Evolutionary conservation across 73 alveolate genomes (phyloP).

Genomic region (Symbiodinium pilosum): DNA sequence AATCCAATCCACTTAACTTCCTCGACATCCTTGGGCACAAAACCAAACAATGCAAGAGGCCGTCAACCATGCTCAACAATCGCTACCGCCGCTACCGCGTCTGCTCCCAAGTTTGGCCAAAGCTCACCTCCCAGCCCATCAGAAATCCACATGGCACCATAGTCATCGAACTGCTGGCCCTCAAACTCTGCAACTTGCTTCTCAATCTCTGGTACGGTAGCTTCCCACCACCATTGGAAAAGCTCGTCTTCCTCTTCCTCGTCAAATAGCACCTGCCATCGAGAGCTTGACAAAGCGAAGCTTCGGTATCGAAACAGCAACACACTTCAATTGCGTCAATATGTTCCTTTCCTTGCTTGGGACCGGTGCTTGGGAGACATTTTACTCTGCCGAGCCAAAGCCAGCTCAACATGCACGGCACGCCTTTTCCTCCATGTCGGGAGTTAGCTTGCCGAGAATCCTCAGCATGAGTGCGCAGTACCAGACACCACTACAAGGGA

Average conservation of each 20-base stretch:
- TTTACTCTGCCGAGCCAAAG: no score
- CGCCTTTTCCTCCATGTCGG: conserved; percentile 88
- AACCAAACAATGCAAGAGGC: neutral
- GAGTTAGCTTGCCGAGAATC: conserved; percentile 75
- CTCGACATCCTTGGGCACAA: conserved; percentile 45
- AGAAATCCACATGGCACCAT: conserved; percentile 92
- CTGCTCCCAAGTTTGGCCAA: neutral
- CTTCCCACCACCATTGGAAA: conserved; percentile 94
- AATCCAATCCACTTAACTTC: conserved; percentile 81
- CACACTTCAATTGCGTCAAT: neutral
- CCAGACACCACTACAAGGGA: no score
- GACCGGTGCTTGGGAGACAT: no score
- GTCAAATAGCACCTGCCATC: conserved; percentile 50
- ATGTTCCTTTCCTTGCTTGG: neutral
- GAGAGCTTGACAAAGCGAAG: neutral
- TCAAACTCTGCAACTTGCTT: conserved; percentile 89
- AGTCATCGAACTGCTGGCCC: conserved; percentile 91
- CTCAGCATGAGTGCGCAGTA: neutral
- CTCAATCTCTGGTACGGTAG: conserved; percentile 82
- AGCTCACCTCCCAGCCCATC: conserved; percentile 83
- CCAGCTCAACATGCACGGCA: neutral
- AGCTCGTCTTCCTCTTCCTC: conserved; percentile 91
- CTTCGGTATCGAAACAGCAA: no score
- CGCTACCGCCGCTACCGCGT: no score
- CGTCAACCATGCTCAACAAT: neutral